Conservation (phyloP, 2,329 filamentous ascomycete genomes). For the Penicillium psychrosexuale region DNA sequence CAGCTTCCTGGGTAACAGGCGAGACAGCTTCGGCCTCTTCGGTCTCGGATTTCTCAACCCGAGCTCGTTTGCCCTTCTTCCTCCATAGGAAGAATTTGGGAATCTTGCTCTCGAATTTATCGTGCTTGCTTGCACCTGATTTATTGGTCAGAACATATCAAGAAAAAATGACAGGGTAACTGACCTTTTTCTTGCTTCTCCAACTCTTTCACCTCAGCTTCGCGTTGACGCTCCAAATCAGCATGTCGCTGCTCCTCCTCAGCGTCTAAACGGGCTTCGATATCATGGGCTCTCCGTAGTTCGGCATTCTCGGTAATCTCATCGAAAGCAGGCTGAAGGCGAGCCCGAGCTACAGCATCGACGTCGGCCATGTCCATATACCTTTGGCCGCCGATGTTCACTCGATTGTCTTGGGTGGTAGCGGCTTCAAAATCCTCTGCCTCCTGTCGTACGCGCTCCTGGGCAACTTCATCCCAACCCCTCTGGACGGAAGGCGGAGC, state of each 20-base stretch:
- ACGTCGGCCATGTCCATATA: constrained; percentile 76
- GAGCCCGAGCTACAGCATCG: constrained; percentile 71
- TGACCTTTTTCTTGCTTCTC: constrained; percentile 30
- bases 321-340: constrained; percentile 78
- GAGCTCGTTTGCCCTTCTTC: constrained; percentile 26
- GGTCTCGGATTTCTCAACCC: constrained; percentile 12
- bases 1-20: constrained; percentile 1
- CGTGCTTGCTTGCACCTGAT: constrained; percentile 16
- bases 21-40: constrained; percentile 3
- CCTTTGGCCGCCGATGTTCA: constrained; percentile 75
- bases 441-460: constrained; percentile 63
- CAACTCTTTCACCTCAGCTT: constrained; percentile 36
- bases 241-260: constrained; percentile 63
- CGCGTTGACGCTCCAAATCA: constrained; percentile 40
- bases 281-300: constrained; percentile 64
- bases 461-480: constrained; percentile 76
- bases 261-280: constrained; percentile 61
- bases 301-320: constrained; percentile 80
- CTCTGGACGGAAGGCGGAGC: constrained; percentile 65
- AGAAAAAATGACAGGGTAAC: background rate
- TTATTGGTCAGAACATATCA: background rate
- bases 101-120: constrained; percentile 17
- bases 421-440: constrained; percentile 61
- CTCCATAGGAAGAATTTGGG: constrained; percentile 29
- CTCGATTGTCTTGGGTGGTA: constrained; percentile 52